Conservation (phyloP, 305 asterid species). For the Fraxinus velutina region DNA sequence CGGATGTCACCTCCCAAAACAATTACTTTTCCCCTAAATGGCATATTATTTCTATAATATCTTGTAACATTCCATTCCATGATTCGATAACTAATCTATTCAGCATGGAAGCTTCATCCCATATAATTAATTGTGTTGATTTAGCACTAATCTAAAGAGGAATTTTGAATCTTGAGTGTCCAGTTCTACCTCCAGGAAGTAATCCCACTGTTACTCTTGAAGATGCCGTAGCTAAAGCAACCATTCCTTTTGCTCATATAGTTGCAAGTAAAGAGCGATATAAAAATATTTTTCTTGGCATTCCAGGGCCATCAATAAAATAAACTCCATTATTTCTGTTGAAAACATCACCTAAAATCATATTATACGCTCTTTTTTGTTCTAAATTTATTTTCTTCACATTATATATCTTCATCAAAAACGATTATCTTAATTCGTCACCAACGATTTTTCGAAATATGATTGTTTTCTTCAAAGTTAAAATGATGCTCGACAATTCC, state of each 20-base stretch:
- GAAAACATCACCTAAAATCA: not conserved
- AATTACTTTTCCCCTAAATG: not conserved
- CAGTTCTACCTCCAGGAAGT: not conserved
- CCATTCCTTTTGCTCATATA: not conserved
- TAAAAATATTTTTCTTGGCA: not conserved
- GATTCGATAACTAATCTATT: not conserved
- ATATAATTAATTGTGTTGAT: not conserved
- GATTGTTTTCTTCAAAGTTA: not conserved
- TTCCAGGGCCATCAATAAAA: not conserved
- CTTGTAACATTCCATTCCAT: not conserved
- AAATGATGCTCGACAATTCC: no score
- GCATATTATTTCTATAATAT: no score
- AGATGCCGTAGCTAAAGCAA: not conserved
- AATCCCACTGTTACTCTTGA: not conserved
- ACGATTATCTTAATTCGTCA: not conserved
- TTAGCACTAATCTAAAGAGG: not conserved
- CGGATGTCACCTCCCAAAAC: not conserved
- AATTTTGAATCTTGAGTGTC: conserved; percentile 15
- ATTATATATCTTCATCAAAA: not conserved
- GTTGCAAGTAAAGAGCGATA: not conserved
- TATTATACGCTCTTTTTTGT: not conserved
- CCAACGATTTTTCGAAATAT: not conserved
- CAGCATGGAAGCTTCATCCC: conserved; percentile 4
- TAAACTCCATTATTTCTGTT: not conserved
- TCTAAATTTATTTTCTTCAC: not conserved